Evolutionary conservation across 306 rosid genomes (phyloP), one percentile per base, ranked within the genome.

Genomic region (Vigna angularis): DNA sequence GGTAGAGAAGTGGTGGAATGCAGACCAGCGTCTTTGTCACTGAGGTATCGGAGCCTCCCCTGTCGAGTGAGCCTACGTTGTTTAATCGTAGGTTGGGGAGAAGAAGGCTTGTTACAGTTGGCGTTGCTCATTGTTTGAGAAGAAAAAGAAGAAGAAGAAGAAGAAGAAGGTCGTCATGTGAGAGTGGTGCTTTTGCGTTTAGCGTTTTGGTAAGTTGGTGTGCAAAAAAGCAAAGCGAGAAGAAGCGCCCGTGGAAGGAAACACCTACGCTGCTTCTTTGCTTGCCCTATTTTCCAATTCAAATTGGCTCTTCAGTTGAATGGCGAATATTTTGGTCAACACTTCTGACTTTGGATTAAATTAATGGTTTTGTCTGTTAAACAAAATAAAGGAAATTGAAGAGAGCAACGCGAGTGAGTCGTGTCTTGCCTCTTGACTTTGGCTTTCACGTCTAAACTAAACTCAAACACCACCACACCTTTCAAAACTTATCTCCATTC

Each of bases 21-120:
- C 6, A 83, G 30, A 12, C 82, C 89, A 49, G 82, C 51, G 20
- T 85, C 97, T 11, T 70, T 73, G 17, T 86, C 82, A 26, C 2
- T 83, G 0, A 85, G 83, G 84, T 90, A 53, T 3, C 90, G 85
- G 51, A 91, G 93, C 81, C 68, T 88, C 74, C 84, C 73, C 87
- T 87, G 97, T 52, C 98, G 79, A 5, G 94, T 92, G 55, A 95
- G 90, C 76, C 91, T 81, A 47, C 91, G 86, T 6, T 81, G 89
- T 44, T 78, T 79, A 38, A 72, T 53, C 10, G 87, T 73, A 10
- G 76, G 66, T 4, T 70, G 50, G 59, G 76, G 24, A 14, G 71
- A 68, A 2, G 32, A 57, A 12, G 59, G 55, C 9, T 7, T 64
- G 65, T 50, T 71, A 20, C 42, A 22, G 13, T 55, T 61, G 0